Conservation (phyloP, 805 yeast genomes). For the Candida alai region DNA sequence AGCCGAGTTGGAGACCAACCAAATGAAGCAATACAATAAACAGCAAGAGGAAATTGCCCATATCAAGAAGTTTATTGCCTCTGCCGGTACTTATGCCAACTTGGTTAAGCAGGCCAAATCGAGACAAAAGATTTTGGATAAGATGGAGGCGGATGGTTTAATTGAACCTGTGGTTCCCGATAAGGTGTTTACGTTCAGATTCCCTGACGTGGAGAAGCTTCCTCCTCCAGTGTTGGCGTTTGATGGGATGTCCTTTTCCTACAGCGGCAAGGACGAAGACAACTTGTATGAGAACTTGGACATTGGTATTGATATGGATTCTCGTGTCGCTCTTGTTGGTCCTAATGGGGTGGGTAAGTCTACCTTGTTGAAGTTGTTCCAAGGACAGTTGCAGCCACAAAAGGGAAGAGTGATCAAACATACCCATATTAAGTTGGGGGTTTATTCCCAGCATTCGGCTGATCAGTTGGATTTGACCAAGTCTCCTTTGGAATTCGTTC, state of each 20-base stretch:
- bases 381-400: conserved; percentile 88
- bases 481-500: conserved; percentile 93
- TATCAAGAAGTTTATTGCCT: conserved; percentile 97
- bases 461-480: conserved; percentile 96
- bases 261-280: conserved; percentile 78
- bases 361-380: conserved; percentile 91
- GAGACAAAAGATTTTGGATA: conserved; percentile 97
- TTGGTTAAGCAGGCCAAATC: conserved; percentile 98
- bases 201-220: conserved; percentile 92
- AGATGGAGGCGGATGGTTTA: conserved; percentile 99
- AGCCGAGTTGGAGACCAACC: conserved; percentile 89
- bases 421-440: conserved; percentile 96
- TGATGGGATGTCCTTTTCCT: conserved; percentile 90
- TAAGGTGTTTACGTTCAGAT: conserved; percentile 88
- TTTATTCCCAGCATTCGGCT: conserved; percentile 97
- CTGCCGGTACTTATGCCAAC: conserved; percentile 99
- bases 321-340: conserved; percentile 95
- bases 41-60: conserved; percentile 99
- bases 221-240: conserved; percentile 99
- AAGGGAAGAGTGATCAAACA: conserved; percentile 95
- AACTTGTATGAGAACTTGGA: conserved; percentile 86
- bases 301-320: conserved; percentile 99
- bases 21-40: conserved; percentile 94
- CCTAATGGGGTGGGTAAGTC: conserved; percentile 99
- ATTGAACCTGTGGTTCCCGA: conserved; percentile 91